Conservation (phyloP, 2,329 filamentous ascomycete genomes). For the Fragosphaeria purpurea region DNA sequence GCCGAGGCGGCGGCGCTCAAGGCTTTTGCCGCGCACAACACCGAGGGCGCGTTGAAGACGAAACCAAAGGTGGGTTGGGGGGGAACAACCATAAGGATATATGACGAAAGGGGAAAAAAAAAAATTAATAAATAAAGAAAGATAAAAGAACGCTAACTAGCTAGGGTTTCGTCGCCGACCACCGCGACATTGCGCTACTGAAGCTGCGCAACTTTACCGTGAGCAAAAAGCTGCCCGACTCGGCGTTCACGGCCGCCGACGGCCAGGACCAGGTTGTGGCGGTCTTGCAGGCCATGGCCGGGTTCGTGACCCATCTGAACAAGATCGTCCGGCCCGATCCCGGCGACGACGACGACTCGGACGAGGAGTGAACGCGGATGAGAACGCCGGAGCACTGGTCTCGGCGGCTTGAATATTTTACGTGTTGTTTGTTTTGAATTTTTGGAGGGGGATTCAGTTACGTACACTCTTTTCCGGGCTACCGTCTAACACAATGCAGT, state of each 20-base stretch:
- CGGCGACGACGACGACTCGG: conserved; percentile 35
- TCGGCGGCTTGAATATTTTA: too few relatives aligned
- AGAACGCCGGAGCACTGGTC: too few relatives aligned
- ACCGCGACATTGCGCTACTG: conserved; percentile 70
- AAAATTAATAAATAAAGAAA: too few relatives aligned
- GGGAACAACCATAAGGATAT: too few relatives aligned
- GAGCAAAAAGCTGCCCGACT: conserved; percentile 54
- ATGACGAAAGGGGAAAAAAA: too few relatives aligned
- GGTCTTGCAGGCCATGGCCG: conserved; percentile 58
- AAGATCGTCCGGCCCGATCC: conserved; percentile 64
- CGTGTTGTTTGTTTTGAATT: too few relatives aligned
- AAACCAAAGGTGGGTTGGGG: conserved; percentile 59
- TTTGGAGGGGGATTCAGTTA: too few relatives aligned
- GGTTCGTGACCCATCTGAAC: conserved; percentile 70
- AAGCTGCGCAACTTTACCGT: conserved; percentile 73
- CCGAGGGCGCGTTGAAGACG: conserved; percentile 69
- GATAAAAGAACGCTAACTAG: too few relatives aligned
- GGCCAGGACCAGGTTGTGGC: conserved; percentile 56
- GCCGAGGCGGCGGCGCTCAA: conserved; percentile 49
- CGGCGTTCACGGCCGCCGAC: conserved; percentile 50
- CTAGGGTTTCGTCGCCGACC: conserved; percentile 64
- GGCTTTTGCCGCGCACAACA: conserved; percentile 62
- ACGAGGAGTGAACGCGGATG: conserved; percentile 24
- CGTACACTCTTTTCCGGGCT: too few relatives aligned
- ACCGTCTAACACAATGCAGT: too few relatives aligned